A percentile compares a stretch with the other conserved stretches of the same genome.
Evolutionary conservation across 495 filamentous ascomycete species (phyloP).

Genomic region (Gamarada debralockiae): DNA sequence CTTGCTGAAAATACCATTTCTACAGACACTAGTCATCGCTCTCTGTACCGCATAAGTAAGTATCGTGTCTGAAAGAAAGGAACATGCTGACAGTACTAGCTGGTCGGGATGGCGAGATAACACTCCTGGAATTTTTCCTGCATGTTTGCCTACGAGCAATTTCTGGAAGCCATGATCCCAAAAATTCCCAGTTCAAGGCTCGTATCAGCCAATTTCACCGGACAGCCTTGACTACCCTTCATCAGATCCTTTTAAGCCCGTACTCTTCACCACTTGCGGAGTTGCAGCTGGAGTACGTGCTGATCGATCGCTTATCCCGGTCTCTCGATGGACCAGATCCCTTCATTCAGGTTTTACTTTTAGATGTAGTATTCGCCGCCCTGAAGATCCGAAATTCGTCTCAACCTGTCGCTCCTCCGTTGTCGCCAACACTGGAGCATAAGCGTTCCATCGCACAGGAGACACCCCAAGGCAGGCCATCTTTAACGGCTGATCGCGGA

Average conservation of each 20-base stretch:
- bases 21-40: conserved; percentile 30
- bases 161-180: conserved; percentile 38
- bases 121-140: conserved; percentile 59
- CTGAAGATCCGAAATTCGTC: conserved; percentile 60
- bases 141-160: conserved; percentile 55
- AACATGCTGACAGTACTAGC: conserved; percentile 28
- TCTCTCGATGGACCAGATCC: conserved; percentile 59
- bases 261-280: conserved; percentile 60
- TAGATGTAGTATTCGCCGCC: conserved; percentile 69
- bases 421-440: conserved; percentile 35
- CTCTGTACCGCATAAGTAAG: conserved; percentile 43
- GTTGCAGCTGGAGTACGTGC: conserved; percentile 64
- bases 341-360: conserved; percentile 67
- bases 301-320: conserved; percentile 66
- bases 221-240: conserved; percentile 64
- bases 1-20: conserved; percentile 46
- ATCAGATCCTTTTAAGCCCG: conserved; percentile 70
- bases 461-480: conserved; percentile 10
- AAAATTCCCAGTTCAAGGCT: conserved; percentile 30
- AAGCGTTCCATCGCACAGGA: conserved; percentile 33
- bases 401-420: conserved; percentile 26
- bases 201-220: conserved; percentile 60
- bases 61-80: conserved; percentile 21
- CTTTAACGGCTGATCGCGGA: conserved; percentile 12
- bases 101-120: conserved; percentile 44